Percentiles rank a stretch among this genome's conserved stretches.
Conservation (phyloP, 148 eudicot species). For the Persicaria maculosa region DNA sequence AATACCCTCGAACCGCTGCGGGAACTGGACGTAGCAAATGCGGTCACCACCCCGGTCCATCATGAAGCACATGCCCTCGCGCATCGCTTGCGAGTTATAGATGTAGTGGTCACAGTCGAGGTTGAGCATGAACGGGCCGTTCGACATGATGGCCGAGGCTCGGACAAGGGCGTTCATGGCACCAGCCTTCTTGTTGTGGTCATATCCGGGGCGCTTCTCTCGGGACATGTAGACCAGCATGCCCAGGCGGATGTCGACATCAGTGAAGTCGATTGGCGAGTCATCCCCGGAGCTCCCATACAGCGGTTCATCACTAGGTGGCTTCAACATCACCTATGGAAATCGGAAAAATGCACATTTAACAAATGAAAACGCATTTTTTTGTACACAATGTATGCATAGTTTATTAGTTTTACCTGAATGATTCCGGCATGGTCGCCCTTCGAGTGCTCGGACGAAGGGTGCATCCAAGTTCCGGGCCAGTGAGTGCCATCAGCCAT, state of each 20-base stretch:
- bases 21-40: slow-evolving; percentile 17
- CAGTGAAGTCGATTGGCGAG: slow-evolving; percentile 7
- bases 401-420: slow-evolving; percentile 37
- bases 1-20: slow-evolving; percentile 13
- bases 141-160: slow-evolving; percentile 17
- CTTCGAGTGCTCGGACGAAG: slow-evolving; percentile 66
- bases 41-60: slow-evolving; percentile 15
- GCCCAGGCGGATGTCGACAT: slow-evolving; percentile 12
- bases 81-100: slow-evolving; percentile 13
- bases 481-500: slow-evolving; percentile 94
- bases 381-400: neutral
- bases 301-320: slow-evolving; percentile 90
- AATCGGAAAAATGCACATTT: neutral
- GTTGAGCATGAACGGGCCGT: slow-evolving; percentile 14
- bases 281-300: slow-evolving; percentile 26
- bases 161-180: slow-evolving; percentile 18
- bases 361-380: neutral
- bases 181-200: slow-evolving; percentile 18
- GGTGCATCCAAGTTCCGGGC: slow-evolving; percentile 83
- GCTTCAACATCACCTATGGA: slow-evolving; percentile 86
- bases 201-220: slow-evolving; percentile 14
- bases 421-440: slow-evolving; percentile 97
- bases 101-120: slow-evolving; percentile 14
- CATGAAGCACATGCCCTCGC: slow-evolving; percentile 20
- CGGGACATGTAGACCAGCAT: slow-evolving; percentile 16